Percentiles rank a stretch among this genome's conserved stretches.
phyloP scores from a whole-genome alignment of 495 filamentous ascomycete genomes.

The Daldinia grandis region DNA sequence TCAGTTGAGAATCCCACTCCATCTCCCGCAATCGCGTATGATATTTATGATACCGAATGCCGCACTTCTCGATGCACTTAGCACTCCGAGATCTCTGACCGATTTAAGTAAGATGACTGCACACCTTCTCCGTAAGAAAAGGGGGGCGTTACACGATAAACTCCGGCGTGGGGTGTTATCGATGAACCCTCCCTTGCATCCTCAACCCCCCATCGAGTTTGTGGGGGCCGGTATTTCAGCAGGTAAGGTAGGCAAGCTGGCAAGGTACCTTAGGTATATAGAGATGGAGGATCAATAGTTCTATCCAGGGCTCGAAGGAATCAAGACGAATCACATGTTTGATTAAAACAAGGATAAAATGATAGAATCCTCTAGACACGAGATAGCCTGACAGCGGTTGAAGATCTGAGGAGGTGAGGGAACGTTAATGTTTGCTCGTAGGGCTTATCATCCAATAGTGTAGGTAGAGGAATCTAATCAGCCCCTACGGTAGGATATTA shows the following conservation, averaged over 20 bases:
- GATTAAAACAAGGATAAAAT: slow-evolving; percentile 20
- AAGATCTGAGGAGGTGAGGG: slow-evolving; percentile 10
- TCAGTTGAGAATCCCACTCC: slow-evolving; percentile 8
- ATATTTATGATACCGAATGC: slow-evolving; percentile 14
- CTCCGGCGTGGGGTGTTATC: slow-evolving; percentile 27
- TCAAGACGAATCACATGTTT: slow-evolving; percentile 30
- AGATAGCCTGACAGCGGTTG: slow-evolving; percentile 22
- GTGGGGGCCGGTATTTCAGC: slow-evolving; percentile 23
- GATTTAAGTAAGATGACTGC: slow-evolving; percentile 23
- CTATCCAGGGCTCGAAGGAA: slow-evolving; percentile 29
- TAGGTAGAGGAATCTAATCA: slow-evolving; percentile 8
- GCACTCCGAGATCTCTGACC: slow-evolving; percentile 12
- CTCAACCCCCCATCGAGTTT: slow-evolving; percentile 13
- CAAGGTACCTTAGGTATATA: not conserved
- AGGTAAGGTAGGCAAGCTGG: no score
- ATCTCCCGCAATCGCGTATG: slow-evolving; percentile 5
- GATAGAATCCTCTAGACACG: slow-evolving; percentile 19
- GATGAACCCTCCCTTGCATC: not conserved
- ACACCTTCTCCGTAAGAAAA: not conserved
- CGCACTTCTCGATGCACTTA: slow-evolving; percentile 17
- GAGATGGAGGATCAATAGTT: slow-evolving; percentile 29
- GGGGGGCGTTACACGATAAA: slow-evolving; percentile 24
- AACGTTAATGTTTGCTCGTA: slow-evolving; percentile 18
- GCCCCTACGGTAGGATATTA: slow-evolving; percentile 16
- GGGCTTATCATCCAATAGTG: slow-evolving; percentile 24